These are phyloP conservation scores for Eucalyptus polyanthemos DNA, from an alignment of 345 rosid genomes.

Conservation along the genomic window DNA sequence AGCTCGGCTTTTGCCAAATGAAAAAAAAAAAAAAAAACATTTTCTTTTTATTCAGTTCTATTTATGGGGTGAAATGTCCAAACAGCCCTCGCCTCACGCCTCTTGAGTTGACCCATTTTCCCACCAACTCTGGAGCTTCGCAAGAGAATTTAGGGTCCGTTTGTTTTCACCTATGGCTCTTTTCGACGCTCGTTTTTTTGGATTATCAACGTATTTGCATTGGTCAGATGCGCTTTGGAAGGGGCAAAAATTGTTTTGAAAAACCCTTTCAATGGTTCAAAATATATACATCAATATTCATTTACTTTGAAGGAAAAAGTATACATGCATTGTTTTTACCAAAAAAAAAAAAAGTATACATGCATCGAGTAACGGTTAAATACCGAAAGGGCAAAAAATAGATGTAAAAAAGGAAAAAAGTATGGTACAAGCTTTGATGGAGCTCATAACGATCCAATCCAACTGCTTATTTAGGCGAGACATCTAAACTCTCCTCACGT, in stretches of 20 bases:
- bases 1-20: neutral
- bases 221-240: too few relatives aligned
- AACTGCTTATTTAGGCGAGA: neutral
- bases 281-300: too few relatives aligned
- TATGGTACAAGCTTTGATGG: neutral
- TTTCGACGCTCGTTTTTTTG: too few relatives aligned
- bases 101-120: neutral
- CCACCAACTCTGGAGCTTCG: neutral
- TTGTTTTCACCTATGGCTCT: too few relatives aligned
- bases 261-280: neutral
- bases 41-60: neutral
- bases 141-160: neutral
- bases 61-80: neutral
- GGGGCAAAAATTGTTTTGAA: too few relatives aligned
- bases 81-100: neutral
- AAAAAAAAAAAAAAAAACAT: neutral
- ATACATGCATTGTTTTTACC: too few relatives aligned
- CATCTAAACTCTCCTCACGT: neutral
- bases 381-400: too few relatives aligned
- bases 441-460: neutral
- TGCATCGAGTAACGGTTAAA: too few relatives aligned
- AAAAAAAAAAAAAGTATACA: too few relatives aligned
- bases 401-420: neutral
- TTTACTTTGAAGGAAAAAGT: neutral
- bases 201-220: too few relatives aligned